Evolutionary conservation across 2,329 filamentous ascomycete species (phyloP), one percentile per base, ranked within the genome.

Genomic region (Allantophomopsis cytisporea): DNA sequence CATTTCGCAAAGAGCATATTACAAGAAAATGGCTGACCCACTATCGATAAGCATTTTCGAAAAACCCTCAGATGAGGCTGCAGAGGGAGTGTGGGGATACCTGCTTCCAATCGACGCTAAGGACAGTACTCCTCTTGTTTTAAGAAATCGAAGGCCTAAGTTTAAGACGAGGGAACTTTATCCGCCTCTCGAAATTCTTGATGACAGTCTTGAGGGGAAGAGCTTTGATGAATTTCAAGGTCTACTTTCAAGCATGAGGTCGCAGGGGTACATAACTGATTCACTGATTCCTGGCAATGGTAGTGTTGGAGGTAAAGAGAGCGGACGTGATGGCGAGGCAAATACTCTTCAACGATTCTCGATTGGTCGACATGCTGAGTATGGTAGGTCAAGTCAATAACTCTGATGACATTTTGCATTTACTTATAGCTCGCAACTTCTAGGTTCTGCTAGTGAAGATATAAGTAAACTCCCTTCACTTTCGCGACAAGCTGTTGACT

Each of bases 311-410:
- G n/a, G n/a, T n/a, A n/a, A n/a, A n/a, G n/a, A n/a, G n/a, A n/a
- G n/a, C n/a, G n/a, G n/a, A n/a, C n/a, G n/a, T 40, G 56, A 60
- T 39, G 61, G 63, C 35, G 65, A 69, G 45, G 74, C 71, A 6
- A 63, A 75, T 15, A 69, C 81, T 12, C 79, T 86, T 1, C 80
- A 83, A 32, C 91, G 91, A 21, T 98, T 94, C 56, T 63, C 98
- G 40, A 82, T 98, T 45, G 91, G 91, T 31, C 75, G 91, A 47
- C 91, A 98, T 63, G 80, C 83, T 2, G 91, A 98, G 61, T 96
- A 91, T 59, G 86, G 83, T 89, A 70, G 55, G 83, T 69, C 39
- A 12, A 12, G 12, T 21, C 35, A 15, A 36, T 33, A 43, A 20
- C 4, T 32, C n/a, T 32, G 15, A 34, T 36, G 4, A 15, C 6